Evolutionary conservation across 106 monocot species (phyloP).

Genomic region (Dioscorea zingiberensis): DNA sequence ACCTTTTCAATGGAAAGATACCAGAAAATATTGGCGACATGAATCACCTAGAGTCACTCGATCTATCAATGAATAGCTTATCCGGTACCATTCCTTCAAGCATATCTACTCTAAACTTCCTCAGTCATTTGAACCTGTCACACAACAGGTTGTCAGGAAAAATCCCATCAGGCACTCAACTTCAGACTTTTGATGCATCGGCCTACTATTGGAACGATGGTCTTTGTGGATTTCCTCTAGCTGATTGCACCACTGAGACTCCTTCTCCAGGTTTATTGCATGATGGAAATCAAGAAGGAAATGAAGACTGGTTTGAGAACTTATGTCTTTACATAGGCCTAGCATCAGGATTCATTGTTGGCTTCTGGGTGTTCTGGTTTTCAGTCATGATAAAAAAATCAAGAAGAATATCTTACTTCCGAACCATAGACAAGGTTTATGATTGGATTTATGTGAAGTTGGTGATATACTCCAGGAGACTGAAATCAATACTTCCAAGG

Average conservation of each 20-base stretch:
- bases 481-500: too few species aligned
- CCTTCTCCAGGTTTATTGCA: not conserved
- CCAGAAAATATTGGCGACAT: not conserved
- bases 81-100: constrained; percentile 3
- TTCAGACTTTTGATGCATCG: constrained; percentile 11
- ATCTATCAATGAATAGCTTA: not conserved
- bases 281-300: not conserved
- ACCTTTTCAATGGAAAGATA: not conserved
- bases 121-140: constrained; percentile 23
- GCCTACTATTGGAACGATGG: constrained; percentile 18
- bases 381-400: not conserved
- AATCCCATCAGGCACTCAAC: constrained; percentile 26
- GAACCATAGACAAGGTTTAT: not conserved
- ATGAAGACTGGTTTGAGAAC: not conserved
- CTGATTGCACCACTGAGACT: not conserved
- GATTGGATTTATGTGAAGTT: too few species aligned
- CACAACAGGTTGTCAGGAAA: constrained; percentile 22
- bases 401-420: not conserved
- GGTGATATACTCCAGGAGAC: too few species aligned
- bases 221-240: constrained; percentile 22
- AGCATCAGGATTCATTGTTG: not conserved
- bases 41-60: not conserved
- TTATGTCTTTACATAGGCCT: constrained; percentile 1
- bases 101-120: not conserved
- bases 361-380: not conserved